A percentile compares a stretch with the other conserved stretches of the same genome.
Conservation (phyloP, 2,329 filamentous ascomycete genomes). For the Pyrenochaeta sp. region DNA sequence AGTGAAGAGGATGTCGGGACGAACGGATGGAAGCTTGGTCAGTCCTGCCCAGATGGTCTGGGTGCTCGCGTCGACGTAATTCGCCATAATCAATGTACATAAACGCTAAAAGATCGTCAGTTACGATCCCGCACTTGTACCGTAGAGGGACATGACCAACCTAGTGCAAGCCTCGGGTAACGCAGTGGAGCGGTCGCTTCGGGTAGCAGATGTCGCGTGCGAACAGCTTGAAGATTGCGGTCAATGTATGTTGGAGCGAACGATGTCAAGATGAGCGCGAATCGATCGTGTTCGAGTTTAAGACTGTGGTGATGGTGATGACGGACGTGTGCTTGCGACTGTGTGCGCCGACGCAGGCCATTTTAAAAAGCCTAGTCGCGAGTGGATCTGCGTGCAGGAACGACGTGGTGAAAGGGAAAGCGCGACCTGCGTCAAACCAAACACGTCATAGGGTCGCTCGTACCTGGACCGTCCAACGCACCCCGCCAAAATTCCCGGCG, state of each 20-base stretch:
- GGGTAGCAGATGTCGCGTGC: neutral
- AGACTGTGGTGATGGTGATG: neutral
- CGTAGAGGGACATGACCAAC: slow-evolving; percentile 10
- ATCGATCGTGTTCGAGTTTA: neutral
- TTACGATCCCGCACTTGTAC: slow-evolving; percentile 6
- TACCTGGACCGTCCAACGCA: neutral
- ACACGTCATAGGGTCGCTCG: slow-evolving; percentile 19
- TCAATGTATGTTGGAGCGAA: slow-evolving; percentile 1
- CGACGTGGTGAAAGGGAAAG: slow-evolving; percentile 8
- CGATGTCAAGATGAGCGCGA: neutral
- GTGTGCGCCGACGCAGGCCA: neutral
- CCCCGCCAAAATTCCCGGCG: neutral
- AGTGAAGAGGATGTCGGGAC: slow-evolving; percentile 34
- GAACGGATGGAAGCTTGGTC: slow-evolving; percentile 33
- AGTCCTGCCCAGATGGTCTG: slow-evolving; percentile 46
- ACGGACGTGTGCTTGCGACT: slow-evolving; percentile 1
- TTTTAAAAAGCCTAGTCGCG: neutral
- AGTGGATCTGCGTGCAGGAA: slow-evolving; percentile 3
- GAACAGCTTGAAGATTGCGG: neutral
- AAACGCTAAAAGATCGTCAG: slow-evolving; percentile 30
- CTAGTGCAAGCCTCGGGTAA: slow-evolving; percentile 8
- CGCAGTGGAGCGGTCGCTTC: neutral
- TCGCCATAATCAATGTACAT: slow-evolving; percentile 27
- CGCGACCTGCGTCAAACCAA: slow-evolving; percentile 1
- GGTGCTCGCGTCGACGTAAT: slow-evolving; percentile 39